A percentile compares a stretch with the other conserved stretches of the same genome.
phyloP scores from a whole-genome alignment of 495 filamentous ascomycete genomes.

The Lasiosphaeria hispida region DNA sequence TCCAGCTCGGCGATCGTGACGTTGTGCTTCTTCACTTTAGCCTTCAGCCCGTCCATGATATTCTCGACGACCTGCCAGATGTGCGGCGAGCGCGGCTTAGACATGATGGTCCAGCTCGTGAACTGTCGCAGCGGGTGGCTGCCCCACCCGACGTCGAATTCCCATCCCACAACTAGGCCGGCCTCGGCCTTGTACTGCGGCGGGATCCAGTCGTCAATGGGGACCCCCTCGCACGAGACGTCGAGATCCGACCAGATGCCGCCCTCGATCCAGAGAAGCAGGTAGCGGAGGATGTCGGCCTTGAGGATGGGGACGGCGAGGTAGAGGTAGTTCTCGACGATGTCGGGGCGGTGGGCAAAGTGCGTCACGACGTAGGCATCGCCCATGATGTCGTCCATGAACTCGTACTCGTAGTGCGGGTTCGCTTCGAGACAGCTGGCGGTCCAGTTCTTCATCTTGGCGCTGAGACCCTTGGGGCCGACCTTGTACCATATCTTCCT shows the following conservation, averaged over 20 bases:
- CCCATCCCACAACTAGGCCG: conserved; percentile 15
- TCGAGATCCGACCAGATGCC: conserved; percentile 20
- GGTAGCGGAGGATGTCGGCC: conserved; percentile 18
- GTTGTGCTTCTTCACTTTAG: not conserved
- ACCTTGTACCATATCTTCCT: conserved; percentile 20
- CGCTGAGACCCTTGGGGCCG: conserved; percentile 9
- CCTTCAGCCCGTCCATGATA: conserved; percentile 1
- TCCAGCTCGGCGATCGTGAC: conserved; percentile 1
- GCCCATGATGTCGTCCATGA: conserved; percentile 9
- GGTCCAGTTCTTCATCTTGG: conserved; percentile 7
- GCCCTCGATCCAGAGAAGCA: conserved; percentile 16
- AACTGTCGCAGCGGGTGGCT: conserved; percentile 12
- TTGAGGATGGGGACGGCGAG: conserved; percentile 14
- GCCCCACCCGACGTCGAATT: conserved; percentile 17
- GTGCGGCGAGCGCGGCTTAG: conserved; percentile 4
- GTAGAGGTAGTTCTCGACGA: conserved; percentile 9
- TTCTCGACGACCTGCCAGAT: conserved; percentile 11
- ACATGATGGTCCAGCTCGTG: conserved; percentile 13
- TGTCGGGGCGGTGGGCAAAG: conserved; percentile 2
- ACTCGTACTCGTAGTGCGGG: conserved; percentile 7
- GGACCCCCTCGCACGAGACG: conserved; percentile 11
- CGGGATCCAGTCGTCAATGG: conserved; percentile 12
- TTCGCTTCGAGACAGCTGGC: conserved; percentile 11
- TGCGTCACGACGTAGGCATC: conserved; percentile 4
- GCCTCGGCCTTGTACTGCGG: not conserved